These are phyloP conservation scores for Mycena floridula DNA, from an alignment of 768 basidiomycete genomes.

Conservation along the genomic window DNA sequence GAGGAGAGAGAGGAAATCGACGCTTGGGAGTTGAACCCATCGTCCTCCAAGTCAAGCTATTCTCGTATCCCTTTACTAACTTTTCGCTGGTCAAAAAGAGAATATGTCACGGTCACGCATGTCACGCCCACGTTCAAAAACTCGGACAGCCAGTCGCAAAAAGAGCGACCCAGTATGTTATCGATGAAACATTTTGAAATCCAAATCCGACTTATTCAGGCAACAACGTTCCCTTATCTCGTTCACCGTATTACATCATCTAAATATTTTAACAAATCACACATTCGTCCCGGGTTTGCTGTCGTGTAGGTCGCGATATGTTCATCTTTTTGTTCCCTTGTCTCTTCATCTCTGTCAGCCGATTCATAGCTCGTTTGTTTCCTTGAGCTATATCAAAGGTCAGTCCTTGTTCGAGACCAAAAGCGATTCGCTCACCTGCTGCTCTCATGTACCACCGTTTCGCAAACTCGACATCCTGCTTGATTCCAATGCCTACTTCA, in stretches of 20 bases:
- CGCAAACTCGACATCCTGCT: conserved; percentile 92
- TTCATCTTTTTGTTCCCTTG: conserved; percentile 75
- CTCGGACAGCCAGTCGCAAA: no score
- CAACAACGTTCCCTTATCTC: no score
- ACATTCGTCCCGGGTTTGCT: conserved; percentile 93
- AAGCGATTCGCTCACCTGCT: conserved; percentile 61
- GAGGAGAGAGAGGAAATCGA: conserved; percentile 11
- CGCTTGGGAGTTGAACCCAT: no score
- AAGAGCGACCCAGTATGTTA: no score
- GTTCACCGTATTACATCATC: background rate
- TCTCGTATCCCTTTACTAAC: no score
- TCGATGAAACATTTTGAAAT: background rate
- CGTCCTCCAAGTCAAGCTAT: no score
- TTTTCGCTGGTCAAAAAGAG: no score
- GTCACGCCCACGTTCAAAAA: no score
- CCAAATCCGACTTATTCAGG: no score
- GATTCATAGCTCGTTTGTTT: conserved; percentile 96
- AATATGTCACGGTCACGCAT: no score
- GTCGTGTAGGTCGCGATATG: conserved; percentile 81
- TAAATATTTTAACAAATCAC: conserved; percentile 54
- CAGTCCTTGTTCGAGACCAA: background rate
- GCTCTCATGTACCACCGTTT: conserved; percentile 99
- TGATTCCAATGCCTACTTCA: conserved; percentile 95
- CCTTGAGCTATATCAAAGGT: conserved; percentile 65
- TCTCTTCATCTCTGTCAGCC: conserved; percentile 93